Base-by-base conservation (phyloP, 148 eudicot species). In the Oxyria digyna region DNA sequence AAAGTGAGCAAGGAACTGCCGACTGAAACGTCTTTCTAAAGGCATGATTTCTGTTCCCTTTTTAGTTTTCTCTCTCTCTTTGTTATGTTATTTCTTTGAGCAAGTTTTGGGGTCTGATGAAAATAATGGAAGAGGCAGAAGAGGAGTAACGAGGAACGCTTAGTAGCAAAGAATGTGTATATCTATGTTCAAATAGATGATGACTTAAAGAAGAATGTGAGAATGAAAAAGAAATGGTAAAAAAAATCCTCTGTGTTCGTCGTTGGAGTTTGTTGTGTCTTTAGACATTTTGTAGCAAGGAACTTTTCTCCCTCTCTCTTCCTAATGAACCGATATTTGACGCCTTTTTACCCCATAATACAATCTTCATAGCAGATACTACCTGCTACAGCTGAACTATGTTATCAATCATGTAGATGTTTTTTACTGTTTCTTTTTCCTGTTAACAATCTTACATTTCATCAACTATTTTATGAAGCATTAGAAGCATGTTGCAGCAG, bases 1-100 rank as follows among this genome's bases (percentile, higher is more conserved):
- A 82, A 82, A 85, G 73, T 63, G 86, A 78, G 12, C 84, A 70
- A 70, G 80, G 83, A 32, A 79, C 10, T 8, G 70, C 27, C 2
- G 29, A 52, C 23, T 52, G 62, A 21, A 14, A 24, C 3, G 29
- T 23, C 10, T 1, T 8, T 6, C 1, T 8, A 23, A 21, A 54
- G 29, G 62, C 31, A 54, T 3, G 27, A 24, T 54, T 10, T 23
- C 31, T 54, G 14, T 54, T 2, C 23, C 15, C 1, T 24, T 52
- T 52, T 20, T 52, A 20, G 27, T 13, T 21, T 52, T 21, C 18
- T 8, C 23, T 54, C 11, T 8, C 2, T 26, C 2, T 49, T 8
- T 3, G 12, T 46, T n/a, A 0, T 46, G 21, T 46, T 46, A 8
- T 54, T 23, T 24, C 5, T 24, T 54, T 54, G 31, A 23, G 62